These are phyloP conservation scores for Terana coerulea DNA, from an alignment of 768 basidiomycete genomes.

Conservation along the genomic window DNA sequence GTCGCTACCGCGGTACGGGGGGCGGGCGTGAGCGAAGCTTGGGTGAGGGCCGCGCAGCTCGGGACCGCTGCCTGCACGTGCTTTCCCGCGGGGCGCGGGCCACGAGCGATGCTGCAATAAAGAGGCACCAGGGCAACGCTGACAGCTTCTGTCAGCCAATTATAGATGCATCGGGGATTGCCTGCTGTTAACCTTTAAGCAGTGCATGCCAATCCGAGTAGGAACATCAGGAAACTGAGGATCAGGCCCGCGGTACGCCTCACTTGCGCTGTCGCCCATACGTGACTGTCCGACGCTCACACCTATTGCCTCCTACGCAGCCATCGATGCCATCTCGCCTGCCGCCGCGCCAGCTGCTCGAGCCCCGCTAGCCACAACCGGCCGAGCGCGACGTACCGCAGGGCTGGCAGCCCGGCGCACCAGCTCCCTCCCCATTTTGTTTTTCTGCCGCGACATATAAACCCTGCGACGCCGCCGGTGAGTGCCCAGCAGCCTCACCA, in stretches of 20 bases:
- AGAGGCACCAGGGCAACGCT: slow-evolving; percentile 10
- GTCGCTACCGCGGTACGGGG: too few species aligned
- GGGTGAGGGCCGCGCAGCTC: slow-evolving; percentile 1
- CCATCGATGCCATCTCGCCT: slow-evolving; percentile 1
- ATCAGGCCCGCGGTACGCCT: slow-evolving; percentile 5
- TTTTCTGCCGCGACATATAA: neutral
- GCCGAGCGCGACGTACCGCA: too few species aligned
- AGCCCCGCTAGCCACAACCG: neutral
- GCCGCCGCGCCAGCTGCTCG: neutral
- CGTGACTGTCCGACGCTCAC: too few species aligned
- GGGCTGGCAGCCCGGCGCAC: too few species aligned
- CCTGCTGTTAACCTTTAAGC: slow-evolving; percentile 10
- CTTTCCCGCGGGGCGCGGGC: neutral
- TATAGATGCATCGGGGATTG: slow-evolving; percentile 4
- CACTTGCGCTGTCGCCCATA: neutral
- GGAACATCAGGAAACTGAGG: neutral
- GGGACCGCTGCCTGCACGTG: slow-evolving; percentile 5
- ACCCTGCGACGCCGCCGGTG: neutral
- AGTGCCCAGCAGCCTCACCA: neutral
- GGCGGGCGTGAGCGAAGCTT: too few species aligned
- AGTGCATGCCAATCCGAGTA: too few species aligned
- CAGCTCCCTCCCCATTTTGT: too few species aligned
- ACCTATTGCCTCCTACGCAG: too few species aligned
- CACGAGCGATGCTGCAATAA: neutral
- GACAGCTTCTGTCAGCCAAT: slow-evolving; percentile 6